Evolutionary conservation across 228 moss, liverwort and hornwort species (phyloP).

Genomic region (Sphagnum magellanicum): DNA sequence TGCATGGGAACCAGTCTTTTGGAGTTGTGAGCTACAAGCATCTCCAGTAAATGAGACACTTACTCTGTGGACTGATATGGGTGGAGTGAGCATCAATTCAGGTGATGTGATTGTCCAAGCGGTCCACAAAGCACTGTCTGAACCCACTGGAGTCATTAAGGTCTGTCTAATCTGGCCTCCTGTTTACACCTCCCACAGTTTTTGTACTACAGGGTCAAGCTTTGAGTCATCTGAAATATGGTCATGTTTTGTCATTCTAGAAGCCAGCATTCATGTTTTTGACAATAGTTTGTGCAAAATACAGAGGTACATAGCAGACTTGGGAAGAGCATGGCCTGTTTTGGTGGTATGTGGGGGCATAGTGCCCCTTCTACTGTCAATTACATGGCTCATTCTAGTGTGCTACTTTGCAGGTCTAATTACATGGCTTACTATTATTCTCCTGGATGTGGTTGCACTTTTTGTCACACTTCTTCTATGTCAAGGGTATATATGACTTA

Average conservation of each 20-base stretch:
- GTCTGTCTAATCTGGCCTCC: conserved; percentile 14
- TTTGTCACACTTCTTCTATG: conserved; percentile 77
- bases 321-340: conserved; percentile 90
- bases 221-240: too few species aligned
- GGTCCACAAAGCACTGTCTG: conserved; percentile 56
- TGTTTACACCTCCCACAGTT: too few species aligned
- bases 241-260: too few species aligned
- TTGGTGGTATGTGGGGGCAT: conserved; percentile 87
- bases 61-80: conserved; percentile 34
- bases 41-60: conserved; percentile 52
- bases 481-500: conserved; percentile 47
- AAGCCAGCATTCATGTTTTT: not conserved
- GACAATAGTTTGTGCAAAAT: conserved; percentile 1
- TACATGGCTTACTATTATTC: conserved; percentile 66
- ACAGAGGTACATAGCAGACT: conserved; percentile 93
- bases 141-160: conserved; percentile 55
- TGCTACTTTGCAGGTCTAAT: conserved; percentile 74
- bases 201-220: too few species aligned
- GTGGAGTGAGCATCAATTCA: conserved; percentile 50
- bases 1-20: conserved; percentile 41
- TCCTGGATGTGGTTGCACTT: conserved; percentile 63
- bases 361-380: conserved; percentile 59
- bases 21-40: conserved; percentile 71
- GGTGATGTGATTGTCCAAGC: conserved; percentile 75
- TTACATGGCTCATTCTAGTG: conserved; percentile 58